phyloP scores from a whole-genome alignment of 176 grass and related monocot genomes.

The Oryza meridionalis region DNA sequence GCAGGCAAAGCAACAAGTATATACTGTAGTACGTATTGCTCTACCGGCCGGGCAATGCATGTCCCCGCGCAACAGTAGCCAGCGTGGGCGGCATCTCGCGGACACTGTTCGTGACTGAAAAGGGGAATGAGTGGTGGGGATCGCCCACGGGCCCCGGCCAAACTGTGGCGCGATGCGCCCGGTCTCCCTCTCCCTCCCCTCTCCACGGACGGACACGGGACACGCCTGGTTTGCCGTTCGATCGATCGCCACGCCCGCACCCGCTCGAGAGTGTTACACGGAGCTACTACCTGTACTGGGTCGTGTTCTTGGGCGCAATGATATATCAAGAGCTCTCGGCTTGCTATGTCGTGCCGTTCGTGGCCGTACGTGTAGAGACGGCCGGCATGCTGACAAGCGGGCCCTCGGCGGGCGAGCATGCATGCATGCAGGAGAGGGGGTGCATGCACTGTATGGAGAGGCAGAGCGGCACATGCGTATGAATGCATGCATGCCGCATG shows the following conservation, averaged over 20 bases:
- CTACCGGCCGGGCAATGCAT: background rate
- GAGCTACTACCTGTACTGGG: too few species aligned
- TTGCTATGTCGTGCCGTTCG: background rate
- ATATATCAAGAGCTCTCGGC: background rate
- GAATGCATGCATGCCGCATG: too few species aligned
- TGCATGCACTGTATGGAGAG: background rate
- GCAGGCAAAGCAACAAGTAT: background rate
- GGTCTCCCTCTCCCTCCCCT: conserved; percentile 25
- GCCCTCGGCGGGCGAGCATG: background rate
- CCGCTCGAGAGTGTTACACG: too few species aligned
- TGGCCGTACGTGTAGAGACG: background rate
- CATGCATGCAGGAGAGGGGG: background rate
- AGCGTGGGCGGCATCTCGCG: conserved; percentile 34
- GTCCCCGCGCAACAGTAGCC: background rate
- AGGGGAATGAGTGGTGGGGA: conserved; percentile 46
- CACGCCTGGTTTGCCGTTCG: background rate
- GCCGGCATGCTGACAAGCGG: background rate
- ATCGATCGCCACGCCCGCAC: background rate
- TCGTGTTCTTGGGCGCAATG: too few species aligned
- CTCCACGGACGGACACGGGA: background rate
- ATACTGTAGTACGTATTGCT: background rate
- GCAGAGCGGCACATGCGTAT: background rate
- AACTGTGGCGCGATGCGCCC: conserved; percentile 52
- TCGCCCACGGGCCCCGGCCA: conserved; percentile 1
- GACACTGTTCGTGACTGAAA: conserved; percentile 41